Conservation (phyloP, 139 green algal genomes). For the Pycnococcus provasolii region DNA sequence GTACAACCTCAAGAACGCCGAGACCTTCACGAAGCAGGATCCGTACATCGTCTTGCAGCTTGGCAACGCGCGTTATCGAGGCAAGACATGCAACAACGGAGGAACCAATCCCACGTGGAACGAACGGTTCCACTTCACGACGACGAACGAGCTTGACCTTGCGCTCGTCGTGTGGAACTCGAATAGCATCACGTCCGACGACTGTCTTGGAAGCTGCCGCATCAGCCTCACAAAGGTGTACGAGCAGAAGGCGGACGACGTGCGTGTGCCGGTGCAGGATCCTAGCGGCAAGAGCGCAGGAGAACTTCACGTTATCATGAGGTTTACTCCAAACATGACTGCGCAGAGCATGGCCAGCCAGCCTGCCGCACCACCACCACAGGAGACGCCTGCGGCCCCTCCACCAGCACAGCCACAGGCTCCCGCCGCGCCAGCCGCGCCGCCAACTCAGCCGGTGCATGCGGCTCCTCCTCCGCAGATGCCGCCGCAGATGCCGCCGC, state of each 20-base stretch:
- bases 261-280: neutral
- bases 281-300: neutral
- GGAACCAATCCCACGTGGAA: neutral
- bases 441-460: no score
- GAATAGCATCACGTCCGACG: neutral
- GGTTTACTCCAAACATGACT: neutral
- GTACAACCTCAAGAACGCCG: conserved; percentile 12
- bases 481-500: no score
- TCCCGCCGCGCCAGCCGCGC: no score
- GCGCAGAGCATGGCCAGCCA: no score
- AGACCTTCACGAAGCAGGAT: conserved; percentile 23
- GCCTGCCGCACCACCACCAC: no score
- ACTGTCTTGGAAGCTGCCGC: neutral
- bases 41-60: conserved; percentile 24
- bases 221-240: neutral
- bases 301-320: neutral
- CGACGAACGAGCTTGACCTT: neutral
- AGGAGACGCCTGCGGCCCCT: no score
- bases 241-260: neutral
- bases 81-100: conserved; percentile 9
- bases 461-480: neutral
- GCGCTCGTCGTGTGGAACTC: neutral
- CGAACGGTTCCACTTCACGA: neutral
- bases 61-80: neutral
- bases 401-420: no score